phyloP scores from a whole-genome alignment of 495 filamentous ascomycete genomes.

The Penicillium subrubescens region DNA sequence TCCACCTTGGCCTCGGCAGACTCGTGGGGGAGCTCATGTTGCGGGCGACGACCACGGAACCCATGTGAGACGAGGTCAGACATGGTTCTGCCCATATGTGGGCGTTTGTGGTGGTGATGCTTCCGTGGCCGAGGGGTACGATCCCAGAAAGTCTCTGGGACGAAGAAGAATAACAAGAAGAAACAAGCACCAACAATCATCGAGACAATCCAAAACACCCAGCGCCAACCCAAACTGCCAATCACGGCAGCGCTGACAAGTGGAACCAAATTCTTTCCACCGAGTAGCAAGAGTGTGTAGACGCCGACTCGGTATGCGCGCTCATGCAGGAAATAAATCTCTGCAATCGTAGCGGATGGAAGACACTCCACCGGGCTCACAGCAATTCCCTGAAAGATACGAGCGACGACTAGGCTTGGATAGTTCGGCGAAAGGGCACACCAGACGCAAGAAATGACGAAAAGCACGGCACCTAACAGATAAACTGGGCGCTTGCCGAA shows the following conservation, averaged over 20 bases:
- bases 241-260: constrained; percentile 88
- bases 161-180: constrained; percentile 80
- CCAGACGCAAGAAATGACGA: constrained; percentile 80
- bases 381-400: constrained; percentile 84
- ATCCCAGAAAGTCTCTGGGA: constrained; percentile 97
- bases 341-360: constrained; percentile 91
- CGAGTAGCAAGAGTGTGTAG: constrained; percentile 85
- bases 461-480: constrained; percentile 72
- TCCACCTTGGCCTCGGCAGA: constrained; percentile 5
- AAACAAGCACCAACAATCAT: constrained; percentile 79
- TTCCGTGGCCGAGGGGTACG: constrained; percentile 69
- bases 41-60: constrained; percentile 37
- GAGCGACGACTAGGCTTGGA: constrained; percentile 74
- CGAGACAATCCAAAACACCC: constrained; percentile 82
- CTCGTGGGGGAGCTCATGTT: constrained; percentile 24
- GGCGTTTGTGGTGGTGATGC: constrained; percentile 35
- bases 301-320: constrained; percentile 94
- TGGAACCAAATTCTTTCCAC: constrained; percentile 91
- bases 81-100: constrained; percentile 37
- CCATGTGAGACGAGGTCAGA: constrained; percentile 44
- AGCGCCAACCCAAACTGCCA: constrained; percentile 76
- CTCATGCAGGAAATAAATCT: constrained; percentile 97
- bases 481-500: constrained; percentile 93
- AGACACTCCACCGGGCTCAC: constrained; percentile 93
- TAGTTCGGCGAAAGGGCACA: constrained; percentile 83